Evolutionary conservation across 1,284 basidiomycete genomes (phyloP).

Genomic region (Rhodotorula sp.): DNA sequence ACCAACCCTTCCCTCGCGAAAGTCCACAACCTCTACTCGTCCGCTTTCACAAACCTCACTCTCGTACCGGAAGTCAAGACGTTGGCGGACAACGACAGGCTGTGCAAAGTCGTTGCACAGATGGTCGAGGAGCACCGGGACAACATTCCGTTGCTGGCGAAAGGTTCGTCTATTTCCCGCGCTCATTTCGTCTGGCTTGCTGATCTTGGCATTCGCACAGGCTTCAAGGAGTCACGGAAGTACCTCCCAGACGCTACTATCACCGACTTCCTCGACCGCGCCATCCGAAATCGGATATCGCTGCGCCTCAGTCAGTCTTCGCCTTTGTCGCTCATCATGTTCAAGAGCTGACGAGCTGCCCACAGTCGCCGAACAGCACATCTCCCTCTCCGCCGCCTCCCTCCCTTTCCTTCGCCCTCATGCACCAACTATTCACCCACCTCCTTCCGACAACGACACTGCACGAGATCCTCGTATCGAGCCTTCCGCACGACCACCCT

Average conservation of each 20-base stretch:
- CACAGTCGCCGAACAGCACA: slow-evolving; percentile 78
- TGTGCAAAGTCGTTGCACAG: slow-evolving; percentile 65
- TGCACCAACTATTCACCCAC: background rate
- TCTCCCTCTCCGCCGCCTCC: slow-evolving; percentile 70
- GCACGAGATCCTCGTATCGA: slow-evolving; percentile 25
- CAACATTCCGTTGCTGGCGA: slow-evolving; percentile 84
- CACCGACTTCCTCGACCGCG: slow-evolving; percentile 74
- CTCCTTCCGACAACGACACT: background rate
- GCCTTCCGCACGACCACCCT: slow-evolving; percentile 32
- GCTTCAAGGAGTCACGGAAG: slow-evolving; percentile 78
- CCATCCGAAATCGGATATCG: slow-evolving; percentile 81
- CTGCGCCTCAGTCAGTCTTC: slow-evolving; percentile 62
- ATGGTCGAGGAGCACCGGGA: slow-evolving; percentile 77
- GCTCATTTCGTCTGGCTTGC: background rate
- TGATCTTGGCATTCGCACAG: slow-evolving; percentile 45
- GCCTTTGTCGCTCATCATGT: background rate
- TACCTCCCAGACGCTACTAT: slow-evolving; percentile 79
- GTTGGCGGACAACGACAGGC: slow-evolving; percentile 67
- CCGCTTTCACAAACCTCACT: slow-evolving; percentile 70
- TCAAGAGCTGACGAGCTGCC: background rate
- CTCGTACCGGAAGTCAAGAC: slow-evolving; percentile 65
- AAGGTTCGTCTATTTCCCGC: slow-evolving; percentile 55
- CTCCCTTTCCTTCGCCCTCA: slow-evolving; percentile 21
- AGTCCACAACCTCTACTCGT: slow-evolving; percentile 69
- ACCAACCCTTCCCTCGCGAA: slow-evolving; percentile 82